Conservation (phyloP, 1,284 basidiomycete species). For the Ceratobasidium sp. region DNA sequence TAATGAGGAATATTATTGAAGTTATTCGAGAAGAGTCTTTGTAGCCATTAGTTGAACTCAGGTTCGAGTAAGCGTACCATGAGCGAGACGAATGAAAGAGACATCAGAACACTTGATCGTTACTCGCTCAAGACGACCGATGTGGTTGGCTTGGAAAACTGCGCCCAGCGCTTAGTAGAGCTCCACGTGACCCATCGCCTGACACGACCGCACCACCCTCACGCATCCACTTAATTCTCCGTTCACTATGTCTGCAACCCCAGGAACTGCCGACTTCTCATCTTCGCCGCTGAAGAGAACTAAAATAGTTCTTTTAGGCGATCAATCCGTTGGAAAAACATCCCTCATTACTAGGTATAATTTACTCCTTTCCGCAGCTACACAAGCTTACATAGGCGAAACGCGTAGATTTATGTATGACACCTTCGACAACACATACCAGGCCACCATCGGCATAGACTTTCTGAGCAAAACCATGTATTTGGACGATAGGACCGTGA, state of each 20-base stretch:
- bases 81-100: too few relatives aligned
- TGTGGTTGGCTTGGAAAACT: too few relatives aligned
- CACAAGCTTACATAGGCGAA: neutral
- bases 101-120: neutral
- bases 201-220: slow-evolving; percentile 1
- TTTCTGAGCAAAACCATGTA: slow-evolving; percentile 99
- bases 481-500: slow-evolving; percentile 96
- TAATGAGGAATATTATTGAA: neutral
- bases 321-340: slow-evolving; percentile 96
- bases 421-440: slow-evolving; percentile 99
- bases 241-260: slow-evolving; percentile 59
- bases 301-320: slow-evolving; percentile 94
- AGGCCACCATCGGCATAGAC: slow-evolving; percentile 99
- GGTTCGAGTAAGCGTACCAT: too few relatives aligned
- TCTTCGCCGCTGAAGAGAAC: slow-evolving; percentile 92
- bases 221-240: neutral
- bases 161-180: neutral
- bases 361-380: slow-evolving; percentile 39
- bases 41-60: too few relatives aligned
- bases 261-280: slow-evolving; percentile 83
- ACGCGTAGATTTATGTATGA: slow-evolving; percentile 95
- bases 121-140: neutral
- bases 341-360: slow-evolving; percentile 93
- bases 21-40: neutral
- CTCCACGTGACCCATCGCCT: neutral